These are phyloP conservation scores for Fusarium neocosmosporiellum DNA, from an alignment of 2,329 filamentous ascomycete genomes.

Conservation along the genomic window DNA sequence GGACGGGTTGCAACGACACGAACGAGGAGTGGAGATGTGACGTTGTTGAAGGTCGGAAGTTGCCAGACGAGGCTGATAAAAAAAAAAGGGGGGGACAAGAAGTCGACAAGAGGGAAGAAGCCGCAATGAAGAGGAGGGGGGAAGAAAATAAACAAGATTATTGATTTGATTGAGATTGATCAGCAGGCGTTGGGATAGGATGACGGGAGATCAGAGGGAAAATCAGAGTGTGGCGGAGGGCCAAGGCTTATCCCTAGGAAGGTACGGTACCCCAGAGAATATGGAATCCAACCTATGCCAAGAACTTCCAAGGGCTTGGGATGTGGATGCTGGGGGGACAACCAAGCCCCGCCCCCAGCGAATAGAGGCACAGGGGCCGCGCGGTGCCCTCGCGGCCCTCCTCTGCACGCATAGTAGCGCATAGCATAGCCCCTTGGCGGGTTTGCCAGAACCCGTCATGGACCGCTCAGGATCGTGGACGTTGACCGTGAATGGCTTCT, in stretches of 20 bases:
- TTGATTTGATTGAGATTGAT: slow-evolving; percentile 9
- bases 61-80: slow-evolving; percentile 3
- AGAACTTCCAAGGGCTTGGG: slow-evolving; percentile 19
- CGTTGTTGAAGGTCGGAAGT: background rate
- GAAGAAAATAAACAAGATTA: background rate
- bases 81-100: background rate
- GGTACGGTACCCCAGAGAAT: background rate
- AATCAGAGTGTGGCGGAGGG: slow-evolving; percentile 35
- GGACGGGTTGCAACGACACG: background rate
- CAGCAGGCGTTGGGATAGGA: slow-evolving; percentile 15
- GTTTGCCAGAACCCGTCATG: background rate
- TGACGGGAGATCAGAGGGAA: slow-evolving; percentile 11
- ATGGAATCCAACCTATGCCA: slow-evolving; percentile 8
- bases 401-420: background rate
- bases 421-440: slow-evolving; percentile 28
- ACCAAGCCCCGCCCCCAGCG: slow-evolving; percentile 28
- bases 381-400: slow-evolving; percentile 7
- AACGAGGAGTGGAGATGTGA: slow-evolving; percentile 17
- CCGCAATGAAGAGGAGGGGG: background rate
- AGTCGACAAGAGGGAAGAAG: background rate
- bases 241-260: slow-evolving; percentile 3
- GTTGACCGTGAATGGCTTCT: background rate
- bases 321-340: slow-evolving; percentile 30
- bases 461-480: background rate
- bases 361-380: slow-evolving; percentile 29